Evolutionary conservation across 495 filamentous ascomycete species (phyloP), one percentile per base, ranked within the genome.

Genomic region (Niebla homalea): DNA sequence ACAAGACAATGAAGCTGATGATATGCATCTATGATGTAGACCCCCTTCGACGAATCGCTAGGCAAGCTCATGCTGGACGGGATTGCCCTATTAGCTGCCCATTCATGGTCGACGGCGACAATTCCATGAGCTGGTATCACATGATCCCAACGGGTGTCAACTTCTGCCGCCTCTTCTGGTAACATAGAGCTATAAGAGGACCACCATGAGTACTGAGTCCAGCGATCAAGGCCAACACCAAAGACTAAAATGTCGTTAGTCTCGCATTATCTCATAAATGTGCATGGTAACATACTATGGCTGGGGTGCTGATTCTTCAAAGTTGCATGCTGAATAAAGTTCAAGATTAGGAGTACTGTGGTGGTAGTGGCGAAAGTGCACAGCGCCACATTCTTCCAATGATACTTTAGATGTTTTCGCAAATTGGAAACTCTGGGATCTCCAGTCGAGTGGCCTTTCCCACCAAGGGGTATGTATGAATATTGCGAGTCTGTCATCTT

Each of bases 1-100:
- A 52, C 44, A 0, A 53, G 20, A 23, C 50, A 53, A 32, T 53
- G 50, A 2, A 53, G 32, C n/a, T 48, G 50, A 48, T 53, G 50
- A 20, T 43, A 53, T 2, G 50, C 50, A 26, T 53, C 26, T 1
- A 52, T 29, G 14, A 42, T 19, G 43, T 52, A 52, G 19, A 52
- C 23, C 2, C 43, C 26, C 32, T 48, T 52, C 8, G 5, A 18
- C 19, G 8, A 1, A 23, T 52, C 50, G 4, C 32, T 5, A 4
- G 50, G 50, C 4, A 52, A 21, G 11, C 23, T 21, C 4, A 40
- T 25, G 1, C 2, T 12, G 10, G 12, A 10, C 3, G 47, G 47
- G 29, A 18, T 29, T 5, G 39, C 8, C 5, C 29, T 15, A 15
- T 12, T 5, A 5, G 12, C 16, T 22, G 47, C 47, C 36, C 36